phyloP scores from a whole-genome alignment of 2,329 filamentous ascomycete genomes.

The Pseudopyrenochaeta lycopersici region DNA sequence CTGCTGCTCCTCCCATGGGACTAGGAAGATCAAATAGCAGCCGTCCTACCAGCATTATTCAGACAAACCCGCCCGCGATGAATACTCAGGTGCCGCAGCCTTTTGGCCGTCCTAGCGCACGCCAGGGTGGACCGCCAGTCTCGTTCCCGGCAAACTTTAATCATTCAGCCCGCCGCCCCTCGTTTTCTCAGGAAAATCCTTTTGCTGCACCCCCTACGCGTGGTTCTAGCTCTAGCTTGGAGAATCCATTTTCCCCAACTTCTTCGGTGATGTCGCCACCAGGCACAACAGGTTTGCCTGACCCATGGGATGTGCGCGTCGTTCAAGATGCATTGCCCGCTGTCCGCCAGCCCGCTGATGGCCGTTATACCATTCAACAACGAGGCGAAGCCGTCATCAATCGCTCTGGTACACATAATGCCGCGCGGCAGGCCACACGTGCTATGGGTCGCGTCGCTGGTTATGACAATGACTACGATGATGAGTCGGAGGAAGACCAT shows the following conservation, averaged over 20 bases:
- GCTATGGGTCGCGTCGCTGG: constrained; percentile 20
- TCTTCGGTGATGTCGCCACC: constrained; percentile 12
- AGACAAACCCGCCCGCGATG: constrained; percentile 26
- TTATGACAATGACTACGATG: constrained; percentile 23
- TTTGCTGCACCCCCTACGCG: constrained; percentile 24
- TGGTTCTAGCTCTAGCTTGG: constrained; percentile 8
- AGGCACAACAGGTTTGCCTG: constrained; percentile 1
- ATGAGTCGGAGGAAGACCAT: constrained; percentile 13
- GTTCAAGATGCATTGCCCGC: constrained; percentile 28
- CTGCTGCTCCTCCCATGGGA: constrained; percentile 16
- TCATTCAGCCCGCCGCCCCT: constrained; percentile 31
- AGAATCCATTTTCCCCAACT: constrained; percentile 21
- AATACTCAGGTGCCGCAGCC: constrained; percentile 19
- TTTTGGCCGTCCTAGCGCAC: constrained; percentile 26
- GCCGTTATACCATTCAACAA: constrained; percentile 19
- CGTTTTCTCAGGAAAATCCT: constrained; percentile 26
- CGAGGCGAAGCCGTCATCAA: constrained; percentile 24
- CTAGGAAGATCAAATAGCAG: constrained; percentile 26
- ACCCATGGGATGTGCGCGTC: constrained; percentile 37
- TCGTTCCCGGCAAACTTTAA: constrained; percentile 27
- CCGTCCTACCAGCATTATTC: constrained; percentile 33
- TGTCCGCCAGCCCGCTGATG: constrained; percentile 8
- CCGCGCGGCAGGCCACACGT: constrained; percentile 27
- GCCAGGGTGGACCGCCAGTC: constrained; percentile 26
- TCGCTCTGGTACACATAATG: constrained; percentile 7